Evolutionary conservation across 805 yeast genomes (phyloP).

Genomic region (Maudiozyma serrabonitensis): DNA sequence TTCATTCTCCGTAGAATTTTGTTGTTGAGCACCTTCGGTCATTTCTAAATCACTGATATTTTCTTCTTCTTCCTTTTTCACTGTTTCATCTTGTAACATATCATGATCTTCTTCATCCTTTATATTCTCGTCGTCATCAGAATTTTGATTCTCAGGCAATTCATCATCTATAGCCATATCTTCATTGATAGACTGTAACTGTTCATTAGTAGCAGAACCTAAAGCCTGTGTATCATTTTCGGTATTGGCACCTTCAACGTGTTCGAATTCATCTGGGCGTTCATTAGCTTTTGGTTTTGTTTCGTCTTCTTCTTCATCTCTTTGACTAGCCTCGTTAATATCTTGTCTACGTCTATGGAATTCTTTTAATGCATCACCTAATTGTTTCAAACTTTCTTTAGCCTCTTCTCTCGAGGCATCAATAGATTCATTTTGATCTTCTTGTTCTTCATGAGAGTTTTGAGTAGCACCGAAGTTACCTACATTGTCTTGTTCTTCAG

Average conservation of each 20-base stretch:
- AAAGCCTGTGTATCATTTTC: slow-evolving; percentile 81
- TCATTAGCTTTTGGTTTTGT: slow-evolving; percentile 42
- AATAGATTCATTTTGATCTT: slow-evolving; percentile 33
- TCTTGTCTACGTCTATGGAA: slow-evolving; percentile 86
- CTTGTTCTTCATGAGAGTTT: slow-evolving; percentile 35
- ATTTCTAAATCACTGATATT: slow-evolving; percentile 7
- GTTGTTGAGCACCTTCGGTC: slow-evolving; percentile 15
- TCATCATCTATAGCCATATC: slow-evolving; percentile 78
- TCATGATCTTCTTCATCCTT: slow-evolving; percentile 29
- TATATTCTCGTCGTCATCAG: slow-evolving; percentile 13
- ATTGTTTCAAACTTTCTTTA: slow-evolving; percentile 68
- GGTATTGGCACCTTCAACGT: slow-evolving; percentile 69
- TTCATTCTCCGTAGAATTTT: slow-evolving; percentile 27
- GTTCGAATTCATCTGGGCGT: slow-evolving; percentile 80
- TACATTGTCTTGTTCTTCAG: slow-evolving; percentile 52
- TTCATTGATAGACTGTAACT: slow-evolving; percentile 65
- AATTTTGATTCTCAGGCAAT: slow-evolving; percentile 11
- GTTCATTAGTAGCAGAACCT: slow-evolving; percentile 80
- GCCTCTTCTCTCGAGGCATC: slow-evolving; percentile 58
- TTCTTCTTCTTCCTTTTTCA: slow-evolving; percentile 13
- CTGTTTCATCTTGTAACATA: slow-evolving; percentile 20
- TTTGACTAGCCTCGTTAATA: slow-evolving; percentile 55
- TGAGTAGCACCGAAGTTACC: slow-evolving; percentile 56
- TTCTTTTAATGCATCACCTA: slow-evolving; percentile 87
- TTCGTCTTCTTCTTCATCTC: slow-evolving; percentile 38